Conservation (phyloP, 306 rosid species). For the Inga laurina region DNA sequence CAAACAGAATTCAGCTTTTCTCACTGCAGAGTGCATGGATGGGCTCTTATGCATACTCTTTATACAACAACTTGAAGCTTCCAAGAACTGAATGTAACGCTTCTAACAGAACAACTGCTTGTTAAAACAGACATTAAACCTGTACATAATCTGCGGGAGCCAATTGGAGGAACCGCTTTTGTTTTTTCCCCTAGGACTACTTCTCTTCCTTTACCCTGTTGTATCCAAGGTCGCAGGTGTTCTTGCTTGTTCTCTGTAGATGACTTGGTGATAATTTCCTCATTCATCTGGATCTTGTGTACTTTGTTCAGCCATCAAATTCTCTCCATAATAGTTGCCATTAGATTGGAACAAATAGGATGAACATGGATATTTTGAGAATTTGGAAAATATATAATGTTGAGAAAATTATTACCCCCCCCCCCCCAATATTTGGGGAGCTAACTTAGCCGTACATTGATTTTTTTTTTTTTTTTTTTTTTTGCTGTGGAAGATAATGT, state of each 20-base stretch:
- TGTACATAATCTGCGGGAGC: background rate
- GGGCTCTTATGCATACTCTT: background rate
- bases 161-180: background rate
- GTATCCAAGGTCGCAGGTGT: background rate
- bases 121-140: background rate
- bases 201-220: background rate
- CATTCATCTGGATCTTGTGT: background rate
- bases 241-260: background rate
- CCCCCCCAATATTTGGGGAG: background rate
- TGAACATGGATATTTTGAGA: background rate
- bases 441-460: background rate
- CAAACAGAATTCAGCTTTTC: conserved; percentile 3
- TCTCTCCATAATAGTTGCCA: background rate
- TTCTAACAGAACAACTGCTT: background rate
- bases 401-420: background rate
- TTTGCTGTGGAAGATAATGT: background rate
- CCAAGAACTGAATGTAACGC: conserved; percentile 1
- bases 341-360: background rate
- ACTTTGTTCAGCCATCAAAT: background rate
- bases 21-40: background rate
- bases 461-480: background rate
- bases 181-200: background rate
- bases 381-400: background rate
- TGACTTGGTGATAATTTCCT: background rate
- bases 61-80: background rate